phyloP scores from a whole-genome alignment of 208 protist genomes.

The Wallacemonas sp. region DNA sequence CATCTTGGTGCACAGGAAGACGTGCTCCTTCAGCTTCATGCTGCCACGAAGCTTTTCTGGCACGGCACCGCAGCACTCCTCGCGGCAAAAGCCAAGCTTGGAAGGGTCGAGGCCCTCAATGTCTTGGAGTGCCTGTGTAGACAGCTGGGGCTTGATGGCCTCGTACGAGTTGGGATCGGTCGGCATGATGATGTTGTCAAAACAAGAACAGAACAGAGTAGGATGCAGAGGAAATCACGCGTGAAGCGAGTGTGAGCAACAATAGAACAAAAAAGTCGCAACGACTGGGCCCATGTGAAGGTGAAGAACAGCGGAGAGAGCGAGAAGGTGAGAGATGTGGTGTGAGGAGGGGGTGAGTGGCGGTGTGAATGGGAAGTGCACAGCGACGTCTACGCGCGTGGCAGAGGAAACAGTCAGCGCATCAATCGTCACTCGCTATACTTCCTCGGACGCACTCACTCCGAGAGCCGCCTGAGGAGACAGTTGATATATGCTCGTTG shows the following conservation, averaged over 20 bases:
- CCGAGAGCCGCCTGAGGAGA: too few relatives aligned
- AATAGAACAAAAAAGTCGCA: background rate
- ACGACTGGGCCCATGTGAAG: too few relatives aligned
- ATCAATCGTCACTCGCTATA: too few relatives aligned
- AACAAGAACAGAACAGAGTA: slow-evolving; percentile 4
- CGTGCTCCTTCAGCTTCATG: slow-evolving; percentile 81
- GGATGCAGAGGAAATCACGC: background rate
- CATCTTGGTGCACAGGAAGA: slow-evolving; percentile 73
- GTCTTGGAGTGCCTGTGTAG: slow-evolving; percentile 63
- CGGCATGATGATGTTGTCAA: slow-evolving; percentile 7
- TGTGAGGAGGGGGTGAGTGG: too few relatives aligned
- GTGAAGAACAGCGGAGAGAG: too few relatives aligned
- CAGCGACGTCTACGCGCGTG: too few relatives aligned
- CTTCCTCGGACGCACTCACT: too few relatives aligned
- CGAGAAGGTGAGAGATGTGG: too few relatives aligned
- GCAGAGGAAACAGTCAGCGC: too few relatives aligned
- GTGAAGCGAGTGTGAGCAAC: background rate
- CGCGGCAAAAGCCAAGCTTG: slow-evolving; percentile 76
- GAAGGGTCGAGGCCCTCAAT: slow-evolving; percentile 86
- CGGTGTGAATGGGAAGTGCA: too few relatives aligned
- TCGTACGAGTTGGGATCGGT: slow-evolving; percentile 56
- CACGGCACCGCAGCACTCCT: slow-evolving; percentile 84
- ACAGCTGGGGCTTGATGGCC: slow-evolving; percentile 54
- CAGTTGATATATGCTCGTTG: too few relatives aligned
- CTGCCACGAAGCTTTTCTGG: slow-evolving; percentile 70